These are phyloP conservation scores for Elsinoe arachidis DNA, from an alignment of 2,329 filamentous ascomycete species.

Conservation along the genomic window DNA sequence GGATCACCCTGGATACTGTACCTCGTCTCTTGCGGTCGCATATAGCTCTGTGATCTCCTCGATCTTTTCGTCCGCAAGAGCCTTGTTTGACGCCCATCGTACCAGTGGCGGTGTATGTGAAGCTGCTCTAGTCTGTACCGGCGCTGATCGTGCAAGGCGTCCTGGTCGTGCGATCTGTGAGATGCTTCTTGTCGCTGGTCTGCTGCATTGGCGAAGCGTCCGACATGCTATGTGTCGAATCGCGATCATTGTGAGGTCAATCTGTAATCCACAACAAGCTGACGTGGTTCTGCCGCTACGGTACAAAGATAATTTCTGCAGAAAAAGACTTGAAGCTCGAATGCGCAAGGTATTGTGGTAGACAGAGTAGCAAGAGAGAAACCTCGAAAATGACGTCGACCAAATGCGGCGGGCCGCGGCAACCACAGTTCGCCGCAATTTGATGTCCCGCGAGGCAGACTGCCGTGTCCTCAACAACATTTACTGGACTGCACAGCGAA, in stretches of 20 bases:
- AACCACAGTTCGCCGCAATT: not conserved
- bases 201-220: not conserved
- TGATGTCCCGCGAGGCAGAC: not conserved
- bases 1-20: not conserved
- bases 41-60: constrained; percentile 36
- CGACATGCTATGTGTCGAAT: not conserved
- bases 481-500: no score
- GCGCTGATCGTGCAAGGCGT: not conserved
- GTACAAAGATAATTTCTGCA: no score
- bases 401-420: constrained; percentile 5
- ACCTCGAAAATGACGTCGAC: constrained; percentile 11
- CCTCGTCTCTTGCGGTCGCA: constrained; percentile 30
- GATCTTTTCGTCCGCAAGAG: constrained; percentile 30
- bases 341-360: not conserved
- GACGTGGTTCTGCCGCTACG: no score
- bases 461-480: not conserved
- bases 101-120: constrained; percentile 22
- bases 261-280: no score
- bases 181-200: constrained; percentile 9
- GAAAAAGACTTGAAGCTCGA: not conserved
- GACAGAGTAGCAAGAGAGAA: not conserved
- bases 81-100: constrained; percentile 24
- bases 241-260: not conserved
- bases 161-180: constrained; percentile 15
- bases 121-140: constrained; percentile 17